Evolutionary conservation across 495 filamentous ascomycete species (phyloP), one percentile per base, ranked within the genome.

Genomic region (Aspergillus ostianus): DNA sequence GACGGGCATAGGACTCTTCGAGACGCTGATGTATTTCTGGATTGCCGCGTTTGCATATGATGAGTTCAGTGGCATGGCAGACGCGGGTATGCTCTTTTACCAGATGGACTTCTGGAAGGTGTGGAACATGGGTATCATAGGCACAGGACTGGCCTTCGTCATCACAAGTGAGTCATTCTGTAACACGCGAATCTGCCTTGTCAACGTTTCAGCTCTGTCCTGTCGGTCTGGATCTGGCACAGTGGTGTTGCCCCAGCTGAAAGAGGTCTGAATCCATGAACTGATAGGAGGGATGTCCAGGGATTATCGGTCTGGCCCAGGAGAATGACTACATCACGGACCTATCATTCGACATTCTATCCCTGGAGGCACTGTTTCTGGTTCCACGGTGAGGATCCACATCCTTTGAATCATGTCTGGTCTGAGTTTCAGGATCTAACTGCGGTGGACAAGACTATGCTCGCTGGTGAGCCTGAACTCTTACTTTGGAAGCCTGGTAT

Each of bases 1-100:
- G 10, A 70, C 67, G 9, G 68, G 71, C 27, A 76, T 86, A 41
- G 84, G 81, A 5, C 51, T 70, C 4, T 77, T 82, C 54, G 84
- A 87, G 57, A 70, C 73, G 3, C 63, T 84, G 47, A 76, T 87
- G 68, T 82, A 84, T 59, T 72, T 86, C 53, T 86, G 85, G 89
- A 90, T 97, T 64, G 84, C 87, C 23, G 90, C 90, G 2, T 97
- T 97, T 79, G 85, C 86, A 9, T 93, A 93, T 64, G 91, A 97
- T 61, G 93, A 93, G 70, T 71, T 96, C 55, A 87, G 88, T 57
- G 89, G 92, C 55, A 87, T 92, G 64, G 81, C 85, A 50, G 92
- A 96, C 75, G 90, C 91, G 9, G 92, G 92, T 0, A 64, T 88
- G 18, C 73, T 90, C 29, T 92, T 97, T 70, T 97, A 96, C 66